Evolutionary conservation across 371 early-diverging fungal species (phyloP).

Genomic region (Syncephalis fuscata): DNA sequence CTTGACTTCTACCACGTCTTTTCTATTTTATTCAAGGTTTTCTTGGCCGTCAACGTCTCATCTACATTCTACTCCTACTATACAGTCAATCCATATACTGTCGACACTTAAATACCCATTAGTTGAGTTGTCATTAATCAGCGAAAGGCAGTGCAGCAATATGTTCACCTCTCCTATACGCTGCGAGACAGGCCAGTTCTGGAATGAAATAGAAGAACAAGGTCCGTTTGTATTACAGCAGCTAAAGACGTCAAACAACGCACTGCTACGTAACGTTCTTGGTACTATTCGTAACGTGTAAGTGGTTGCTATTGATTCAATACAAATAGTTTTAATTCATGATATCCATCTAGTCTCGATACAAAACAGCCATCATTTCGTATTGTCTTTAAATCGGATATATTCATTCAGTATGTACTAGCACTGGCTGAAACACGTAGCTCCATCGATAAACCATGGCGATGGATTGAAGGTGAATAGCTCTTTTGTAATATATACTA

Average conservation of each 20-base stretch:
- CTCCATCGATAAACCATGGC: slow-evolving; percentile 73
- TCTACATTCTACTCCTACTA: too few species aligned
- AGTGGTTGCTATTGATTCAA: slow-evolving; percentile 5
- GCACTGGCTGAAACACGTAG: slow-evolving; percentile 65
- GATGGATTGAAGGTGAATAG: slow-evolving; percentile 57
- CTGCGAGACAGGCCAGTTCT: not conserved
- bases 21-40: too few species aligned
- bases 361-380: slow-evolving; percentile 89
- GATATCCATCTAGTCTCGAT: slow-evolving; percentile 38
- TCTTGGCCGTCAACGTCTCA: too few species aligned
- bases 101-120: too few species aligned
- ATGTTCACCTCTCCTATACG: slow-evolving; percentile 1
- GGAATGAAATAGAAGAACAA: not conserved
- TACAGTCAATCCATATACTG: too few species aligned
- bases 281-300: slow-evolving; percentile 74
- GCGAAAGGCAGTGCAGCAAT: too few species aligned
- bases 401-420: slow-evolving; percentile 30
- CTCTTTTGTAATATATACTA: not conserved
- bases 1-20: too few species aligned
- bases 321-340: not conserved
- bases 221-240: not conserved
- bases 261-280: slow-evolving; percentile 18
- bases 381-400: slow-evolving; percentile 57
- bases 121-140: too few species aligned
- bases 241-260: not conserved